Conservation (phyloP, 1,139 yeast genomes). For the Nakaseomyces sp. region DNA sequence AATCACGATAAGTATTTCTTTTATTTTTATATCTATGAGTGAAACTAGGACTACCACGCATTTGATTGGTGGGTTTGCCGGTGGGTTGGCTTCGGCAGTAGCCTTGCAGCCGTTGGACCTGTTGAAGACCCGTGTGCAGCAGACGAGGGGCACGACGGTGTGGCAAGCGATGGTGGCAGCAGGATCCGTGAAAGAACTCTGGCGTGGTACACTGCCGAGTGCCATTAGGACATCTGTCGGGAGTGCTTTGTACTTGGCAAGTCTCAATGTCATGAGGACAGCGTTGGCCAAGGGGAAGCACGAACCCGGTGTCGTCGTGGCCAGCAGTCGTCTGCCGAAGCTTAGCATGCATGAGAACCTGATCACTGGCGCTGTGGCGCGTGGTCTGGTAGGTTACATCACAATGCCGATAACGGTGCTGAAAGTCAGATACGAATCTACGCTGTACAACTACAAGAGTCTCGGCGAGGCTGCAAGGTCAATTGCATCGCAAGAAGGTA, state of each 20-base stretch:
- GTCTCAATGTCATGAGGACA: slow-evolving; percentile 54
- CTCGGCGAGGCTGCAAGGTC: slow-evolving; percentile 52
- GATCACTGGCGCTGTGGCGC: slow-evolving; percentile 64
- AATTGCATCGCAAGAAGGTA: slow-evolving; percentile 45
- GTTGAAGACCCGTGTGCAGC: slow-evolving; percentile 84
- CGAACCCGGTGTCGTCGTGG: slow-evolving; percentile 2
- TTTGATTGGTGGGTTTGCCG: slow-evolving; percentile 72
- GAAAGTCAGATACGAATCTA: slow-evolving; percentile 81
- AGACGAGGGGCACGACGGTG: slow-evolving; percentile 40
- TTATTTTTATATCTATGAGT: too few relatives aligned
- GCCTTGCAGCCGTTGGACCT: slow-evolving; percentile 84
- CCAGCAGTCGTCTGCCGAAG: slow-evolving; percentile 49
- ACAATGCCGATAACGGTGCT: slow-evolving; percentile 99
- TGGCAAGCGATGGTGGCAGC: slow-evolving; percentile 41
- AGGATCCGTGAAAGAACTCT: slow-evolving; percentile 46
- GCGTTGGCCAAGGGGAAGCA: slow-evolving; percentile 36
- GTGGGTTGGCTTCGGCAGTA: slow-evolving; percentile 79
- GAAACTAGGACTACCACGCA: slow-evolving; percentile 36
- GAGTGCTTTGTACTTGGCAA: slow-evolving; percentile 74
- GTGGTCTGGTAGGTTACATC: slow-evolving; percentile 74
- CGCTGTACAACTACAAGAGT: slow-evolving; percentile 60
- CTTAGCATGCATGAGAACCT: slow-evolving; percentile 64
- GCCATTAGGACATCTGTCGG: slow-evolving; percentile 86
- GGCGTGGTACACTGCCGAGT: slow-evolving; percentile 94
- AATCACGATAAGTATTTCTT: too few relatives aligned